Conservation (phyloP, 352 stramenopile genomes). For the Elongisporangium prolatum region DNA sequence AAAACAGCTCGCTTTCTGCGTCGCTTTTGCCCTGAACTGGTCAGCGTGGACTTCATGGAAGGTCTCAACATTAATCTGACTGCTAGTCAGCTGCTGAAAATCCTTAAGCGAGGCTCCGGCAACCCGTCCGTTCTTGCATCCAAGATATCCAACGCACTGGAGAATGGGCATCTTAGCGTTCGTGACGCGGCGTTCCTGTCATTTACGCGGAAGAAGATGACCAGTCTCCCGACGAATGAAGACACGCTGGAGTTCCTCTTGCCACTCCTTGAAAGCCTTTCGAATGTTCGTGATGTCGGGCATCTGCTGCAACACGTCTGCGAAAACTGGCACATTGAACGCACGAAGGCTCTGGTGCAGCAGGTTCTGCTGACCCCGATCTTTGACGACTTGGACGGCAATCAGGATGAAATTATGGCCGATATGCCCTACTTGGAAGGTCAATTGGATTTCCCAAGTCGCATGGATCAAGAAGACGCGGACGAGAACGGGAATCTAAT, state of each 20-base stretch:
- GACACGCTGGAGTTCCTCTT: slow-evolving; percentile 64
- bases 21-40: slow-evolving; percentile 65
- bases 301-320: slow-evolving; percentile 55
- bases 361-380: slow-evolving; percentile 65
- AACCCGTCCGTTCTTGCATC: slow-evolving; percentile 53
- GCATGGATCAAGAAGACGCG: slow-evolving; percentile 73
- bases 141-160: slow-evolving; percentile 67
- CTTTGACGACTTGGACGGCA: slow-evolving; percentile 82
- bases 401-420: slow-evolving; percentile 65
- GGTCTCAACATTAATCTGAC: slow-evolving; percentile 56
- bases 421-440: slow-evolving; percentile 52
- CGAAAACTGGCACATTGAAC: slow-evolving; percentile 59
- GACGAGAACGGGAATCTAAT: slow-evolving; percentile 82
- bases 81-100: slow-evolving; percentile 49
- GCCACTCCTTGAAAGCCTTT: slow-evolving; percentile 70
- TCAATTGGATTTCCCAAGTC: slow-evolving; percentile 73
- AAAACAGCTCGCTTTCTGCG: slow-evolving; percentile 62
- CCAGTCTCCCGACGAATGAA: slow-evolving; percentile 32
- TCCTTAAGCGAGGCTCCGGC: slow-evolving; percentile 68
- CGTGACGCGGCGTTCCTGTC: slow-evolving; percentile 32
- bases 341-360: slow-evolving; percentile 57
- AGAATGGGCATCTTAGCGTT: slow-evolving; percentile 64
- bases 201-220: slow-evolving; percentile 24
- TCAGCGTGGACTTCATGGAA: slow-evolving; percentile 85
- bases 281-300: slow-evolving; percentile 63